Percentiles rank a stretch among this genome's conserved stretches.
Conservation (phyloP, 2,329 filamentous ascomycete species). For the Thyridium curvatum region DNA sequence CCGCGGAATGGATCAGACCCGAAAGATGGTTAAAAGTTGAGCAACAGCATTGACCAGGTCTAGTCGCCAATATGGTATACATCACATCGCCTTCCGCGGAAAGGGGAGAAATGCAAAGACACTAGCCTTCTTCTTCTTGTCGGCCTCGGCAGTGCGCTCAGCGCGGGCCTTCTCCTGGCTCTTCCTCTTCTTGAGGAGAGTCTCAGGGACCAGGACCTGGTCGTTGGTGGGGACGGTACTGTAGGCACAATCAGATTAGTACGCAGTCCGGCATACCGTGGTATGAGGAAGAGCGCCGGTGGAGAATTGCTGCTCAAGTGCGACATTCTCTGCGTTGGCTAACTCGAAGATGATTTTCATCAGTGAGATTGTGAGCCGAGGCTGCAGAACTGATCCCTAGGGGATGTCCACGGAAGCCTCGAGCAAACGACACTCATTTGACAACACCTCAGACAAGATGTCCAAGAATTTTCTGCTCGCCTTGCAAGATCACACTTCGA, state of each 20-base stretch:
- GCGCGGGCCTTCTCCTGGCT: constrained; percentile 98
- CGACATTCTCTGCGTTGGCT: constrained; percentile 85
- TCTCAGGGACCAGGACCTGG: constrained; percentile 97
- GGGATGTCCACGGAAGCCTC: not conserved
- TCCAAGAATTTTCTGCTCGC: constrained; percentile 46
- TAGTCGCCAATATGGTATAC: constrained; percentile 91
- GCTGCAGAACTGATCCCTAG: no score
- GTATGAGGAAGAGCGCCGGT: constrained; percentile 70
- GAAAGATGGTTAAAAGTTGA: constrained; percentile 93
- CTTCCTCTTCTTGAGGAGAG: constrained; percentile 99
- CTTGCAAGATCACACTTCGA: constrained; percentile 8
- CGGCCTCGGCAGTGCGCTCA: constrained; percentile 69
- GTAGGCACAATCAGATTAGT: constrained; percentile 63
- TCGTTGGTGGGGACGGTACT: constrained; percentile 91
- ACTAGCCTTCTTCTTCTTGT: constrained; percentile 86
- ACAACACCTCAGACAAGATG: constrained; percentile 62
- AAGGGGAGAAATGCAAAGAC: constrained; percentile 3
- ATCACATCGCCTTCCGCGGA: constrained; percentile 59
- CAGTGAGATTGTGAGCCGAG: constrained; percentile 51
- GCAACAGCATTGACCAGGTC: constrained; percentile 97
- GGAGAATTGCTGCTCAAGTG: constrained; percentile 88
- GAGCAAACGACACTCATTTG: constrained; percentile 53
- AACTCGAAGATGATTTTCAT: constrained; percentile 81
- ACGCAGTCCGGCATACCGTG: constrained; percentile 62
- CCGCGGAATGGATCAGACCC: constrained; percentile 66